Conservation (phyloP, 1,284 basidiomycete genomes). For the Marasmius sp. region DNA sequence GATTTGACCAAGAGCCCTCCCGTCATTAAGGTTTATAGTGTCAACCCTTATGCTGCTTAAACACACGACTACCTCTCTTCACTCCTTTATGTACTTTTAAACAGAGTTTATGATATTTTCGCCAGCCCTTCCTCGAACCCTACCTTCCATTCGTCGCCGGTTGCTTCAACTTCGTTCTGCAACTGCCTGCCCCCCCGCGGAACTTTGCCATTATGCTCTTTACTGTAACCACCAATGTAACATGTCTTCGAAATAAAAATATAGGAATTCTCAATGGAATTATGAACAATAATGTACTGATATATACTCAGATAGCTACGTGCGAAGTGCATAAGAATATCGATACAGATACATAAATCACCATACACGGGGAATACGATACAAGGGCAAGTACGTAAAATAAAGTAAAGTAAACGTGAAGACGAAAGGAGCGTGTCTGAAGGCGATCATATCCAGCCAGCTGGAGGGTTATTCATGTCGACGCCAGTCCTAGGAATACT, state of each 20-base stretch:
- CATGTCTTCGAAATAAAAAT: constrained; percentile 6
- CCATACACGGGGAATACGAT: constrained; percentile 5
- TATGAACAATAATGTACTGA: not conserved
- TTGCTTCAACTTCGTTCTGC: not conserved
- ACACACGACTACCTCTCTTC: constrained; percentile 36
- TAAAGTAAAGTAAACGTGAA: too few relatives aligned
- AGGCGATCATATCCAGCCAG: constrained; percentile 46
- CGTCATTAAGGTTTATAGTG: constrained; percentile 90
- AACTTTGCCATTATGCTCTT: not conserved
- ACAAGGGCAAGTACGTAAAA: constrained; percentile 6
- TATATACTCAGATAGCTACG: not conserved
- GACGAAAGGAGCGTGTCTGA: constrained; percentile 2
- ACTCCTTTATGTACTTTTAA: constrained; percentile 1
- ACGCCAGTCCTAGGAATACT: constrained; percentile 21
- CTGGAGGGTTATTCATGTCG: constrained; percentile 37
- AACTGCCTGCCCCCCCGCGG: not conserved
- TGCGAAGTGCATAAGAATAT: not conserved
- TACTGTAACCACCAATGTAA: not conserved
- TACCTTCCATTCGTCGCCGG: not conserved
- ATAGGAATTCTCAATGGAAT: not conserved
- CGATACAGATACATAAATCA: not conserved
- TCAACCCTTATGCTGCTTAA: constrained; percentile 73
- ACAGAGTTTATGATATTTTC: not conserved
- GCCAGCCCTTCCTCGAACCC: not conserved
- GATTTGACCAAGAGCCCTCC: constrained; percentile 94